A percentile compares a stretch with the other conserved stretches of the same genome.
Evolutionary conservation across 2,329 filamentous ascomycete genomes (phyloP).

Genomic region (Xylaria sp.): DNA sequence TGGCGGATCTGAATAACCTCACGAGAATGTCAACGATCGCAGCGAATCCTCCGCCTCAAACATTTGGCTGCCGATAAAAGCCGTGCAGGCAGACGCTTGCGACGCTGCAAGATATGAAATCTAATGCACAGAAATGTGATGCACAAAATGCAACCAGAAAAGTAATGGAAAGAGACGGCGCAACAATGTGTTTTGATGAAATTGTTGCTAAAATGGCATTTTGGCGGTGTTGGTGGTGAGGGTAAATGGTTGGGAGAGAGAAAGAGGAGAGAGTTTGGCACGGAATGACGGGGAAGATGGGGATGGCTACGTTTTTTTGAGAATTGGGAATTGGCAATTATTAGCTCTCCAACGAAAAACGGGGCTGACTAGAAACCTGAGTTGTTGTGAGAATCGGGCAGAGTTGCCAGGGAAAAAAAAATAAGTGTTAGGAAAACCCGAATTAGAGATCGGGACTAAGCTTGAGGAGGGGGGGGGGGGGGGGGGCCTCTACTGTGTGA

Average conservation of each 20-base stretch:
- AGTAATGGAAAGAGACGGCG: slow-evolving; percentile 48
- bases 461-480: slow-evolving; percentile 38
- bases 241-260: slow-evolving; percentile 44
- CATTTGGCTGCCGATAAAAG: slow-evolving; percentile 37
- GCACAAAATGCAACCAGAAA: slow-evolving; percentile 45
- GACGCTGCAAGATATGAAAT: slow-evolving; percentile 37
- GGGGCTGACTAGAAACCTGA: slow-evolving; percentile 52
- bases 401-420: slow-evolving; percentile 55
- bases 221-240: slow-evolving; percentile 48
- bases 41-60: slow-evolving; percentile 28
- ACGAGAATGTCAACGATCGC: slow-evolving; percentile 41
- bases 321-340: slow-evolving; percentile 55
- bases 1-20: slow-evolving; percentile 49
- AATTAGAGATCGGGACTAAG: slow-evolving; percentile 54
- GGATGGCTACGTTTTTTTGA: slow-evolving; percentile 65
- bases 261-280: slow-evolving; percentile 38
- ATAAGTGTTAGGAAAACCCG: slow-evolving; percentile 51
- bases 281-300: slow-evolving; percentile 54
- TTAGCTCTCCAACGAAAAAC: slow-evolving; percentile 62
- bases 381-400: slow-evolving; percentile 42
- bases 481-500: slow-evolving; percentile 30
- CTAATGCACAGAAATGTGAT: slow-evolving; percentile 44
- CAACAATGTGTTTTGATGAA: slow-evolving; percentile 54
- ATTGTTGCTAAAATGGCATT: slow-evolving; percentile 49
- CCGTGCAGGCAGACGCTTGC: slow-evolving; percentile 23